Base-by-base conservation (phyloP, 2,329 filamentous ascomycete species). In the Colletotrichum nymphaeae region DNA sequence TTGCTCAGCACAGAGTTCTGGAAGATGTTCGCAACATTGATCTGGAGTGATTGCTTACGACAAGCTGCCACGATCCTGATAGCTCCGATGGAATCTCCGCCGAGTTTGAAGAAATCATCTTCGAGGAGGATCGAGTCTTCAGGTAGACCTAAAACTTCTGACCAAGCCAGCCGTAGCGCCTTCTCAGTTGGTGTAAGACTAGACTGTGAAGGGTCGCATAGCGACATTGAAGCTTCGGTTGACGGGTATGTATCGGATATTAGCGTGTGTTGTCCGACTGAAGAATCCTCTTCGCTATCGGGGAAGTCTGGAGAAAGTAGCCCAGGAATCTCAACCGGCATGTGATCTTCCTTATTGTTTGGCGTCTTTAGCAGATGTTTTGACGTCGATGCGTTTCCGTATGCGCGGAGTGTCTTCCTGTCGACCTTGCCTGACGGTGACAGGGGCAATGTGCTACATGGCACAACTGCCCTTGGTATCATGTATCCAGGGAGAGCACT, bases 41-140 rank as follows among this genome's bases (percentile, higher is more conserved):
- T 64, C 32, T 63, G 58, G 12, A 73, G n/a, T 0, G 5, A 28
- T 3, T 60, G 65, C 16, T 37, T 37, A 12, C 66, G 66, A 28
- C 70, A 73, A 1, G 58, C 70, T 11, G 70, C 66, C 7, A 78
- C 78, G 0, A 78, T 69, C 49, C 73, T 77, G 70, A 80, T 80
- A 14, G 78, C 77, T 0, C 63, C 69, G n/a, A 80, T 71, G 0
- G 79, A 80, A 58, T 79, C 76, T 3, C 78, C 75, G 0, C 76
- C 78, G 0, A 78, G 69, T 2, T 67, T 63, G 12, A 80, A 76
- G 60, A 80, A 80, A 56, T 75, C 75, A 62, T 78, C 75, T n/a
- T 74, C 72, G 5, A 79, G 67, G 4, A 82, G 80, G 19, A 86
- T 83, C 0, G 52, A 55, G 1, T 72, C 28, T 16, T 58, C 66